Conservation (phyloP, 148 eudicot genomes). For the Arbutus unedo region DNA sequence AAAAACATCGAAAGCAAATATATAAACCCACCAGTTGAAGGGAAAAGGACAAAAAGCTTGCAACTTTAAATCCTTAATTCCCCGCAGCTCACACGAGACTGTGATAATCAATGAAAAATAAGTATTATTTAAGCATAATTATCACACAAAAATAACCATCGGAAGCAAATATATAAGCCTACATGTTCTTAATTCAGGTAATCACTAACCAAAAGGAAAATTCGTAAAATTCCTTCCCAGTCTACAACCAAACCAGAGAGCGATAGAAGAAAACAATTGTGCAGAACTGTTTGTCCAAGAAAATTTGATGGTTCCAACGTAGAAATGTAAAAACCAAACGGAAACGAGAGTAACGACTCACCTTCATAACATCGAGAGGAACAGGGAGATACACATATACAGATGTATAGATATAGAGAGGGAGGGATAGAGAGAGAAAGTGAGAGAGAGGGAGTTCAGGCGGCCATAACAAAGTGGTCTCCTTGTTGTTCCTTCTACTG, state of each 20-base stretch:
- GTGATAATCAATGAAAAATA: neutral
- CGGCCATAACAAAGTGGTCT: constrained; percentile 17
- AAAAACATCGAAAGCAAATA: neutral
- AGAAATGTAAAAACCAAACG: neutral
- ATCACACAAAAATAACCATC: neutral
- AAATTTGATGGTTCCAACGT: neutral
- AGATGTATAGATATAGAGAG: neutral
- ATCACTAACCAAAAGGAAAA: neutral
- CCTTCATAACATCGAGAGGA: constrained; percentile 8
- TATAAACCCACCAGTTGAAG: neutral
- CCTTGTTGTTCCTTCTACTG: neutral
- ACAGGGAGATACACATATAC: neutral
- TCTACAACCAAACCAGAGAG: neutral
- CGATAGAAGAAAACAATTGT: neutral
- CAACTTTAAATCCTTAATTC: neutral
- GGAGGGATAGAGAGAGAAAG: neutral
- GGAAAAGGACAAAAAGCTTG: neutral
- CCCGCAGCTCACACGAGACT: neutral
- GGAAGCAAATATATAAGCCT: neutral
- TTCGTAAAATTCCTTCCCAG: neutral
- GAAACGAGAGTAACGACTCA: constrained; percentile 7
- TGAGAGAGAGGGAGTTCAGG: neutral
- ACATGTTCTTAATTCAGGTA: neutral
- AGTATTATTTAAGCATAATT: neutral
- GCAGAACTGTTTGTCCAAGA: neutral